phyloP scores from a whole-genome alignment of 176 grass and related monocot genomes.

The Saccharum officinarum region DNA sequence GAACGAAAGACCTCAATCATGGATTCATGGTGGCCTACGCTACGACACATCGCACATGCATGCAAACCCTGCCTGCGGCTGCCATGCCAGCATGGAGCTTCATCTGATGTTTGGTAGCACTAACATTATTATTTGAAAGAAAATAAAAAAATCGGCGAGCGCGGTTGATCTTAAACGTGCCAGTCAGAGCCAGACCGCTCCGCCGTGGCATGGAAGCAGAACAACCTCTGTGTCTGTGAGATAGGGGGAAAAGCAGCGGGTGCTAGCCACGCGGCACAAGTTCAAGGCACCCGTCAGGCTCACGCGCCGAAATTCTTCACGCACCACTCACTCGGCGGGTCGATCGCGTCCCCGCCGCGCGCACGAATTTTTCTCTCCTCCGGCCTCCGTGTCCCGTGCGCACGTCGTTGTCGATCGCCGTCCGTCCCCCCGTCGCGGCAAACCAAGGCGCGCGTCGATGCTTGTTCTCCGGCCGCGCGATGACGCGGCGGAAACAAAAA shows the following conservation, averaged over 20 bases:
- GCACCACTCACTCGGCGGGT: not conserved
- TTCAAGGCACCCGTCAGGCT: slow-evolving; percentile 4
- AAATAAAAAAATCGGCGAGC: not conserved
- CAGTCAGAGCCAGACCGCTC: not conserved
- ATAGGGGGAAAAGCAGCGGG: not conserved
- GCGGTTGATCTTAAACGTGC: not conserved
- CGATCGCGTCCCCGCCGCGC: not conserved
- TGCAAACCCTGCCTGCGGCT: not conserved
- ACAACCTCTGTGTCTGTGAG: not conserved
- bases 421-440: too few relatives aligned
- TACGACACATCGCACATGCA: not conserved
- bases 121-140: not conserved
- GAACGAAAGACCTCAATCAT: slow-evolving; percentile 12
- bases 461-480: not conserved
- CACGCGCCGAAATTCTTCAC: slow-evolving; percentile 1
- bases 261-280: not conserved
- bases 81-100: not conserved
- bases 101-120: not conserved
- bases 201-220: not conserved
- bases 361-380: not conserved
- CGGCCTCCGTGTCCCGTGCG: too few relatives aligned
- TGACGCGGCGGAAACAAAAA: not conserved
- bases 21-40: not conserved
- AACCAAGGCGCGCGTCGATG: too few relatives aligned
- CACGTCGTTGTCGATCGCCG: not conserved